These are phyloP conservation scores for Dalbergia oliveri DNA, from an alignment of 306 rosid species.

Conservation along the genomic window DNA sequence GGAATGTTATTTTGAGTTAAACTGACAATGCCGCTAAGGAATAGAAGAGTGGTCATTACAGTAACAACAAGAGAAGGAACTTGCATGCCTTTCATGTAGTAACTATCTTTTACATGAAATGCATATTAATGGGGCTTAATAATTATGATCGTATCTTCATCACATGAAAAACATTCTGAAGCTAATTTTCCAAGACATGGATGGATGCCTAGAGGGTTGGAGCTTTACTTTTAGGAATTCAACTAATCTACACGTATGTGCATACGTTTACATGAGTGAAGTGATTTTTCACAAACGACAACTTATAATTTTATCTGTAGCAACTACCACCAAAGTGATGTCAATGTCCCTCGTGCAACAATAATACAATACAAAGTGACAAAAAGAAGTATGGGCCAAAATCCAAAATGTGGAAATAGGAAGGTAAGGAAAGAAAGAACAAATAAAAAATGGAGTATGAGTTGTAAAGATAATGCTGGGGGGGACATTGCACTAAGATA, in stretches of 20 bases:
- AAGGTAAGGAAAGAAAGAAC: constrained; percentile 1
- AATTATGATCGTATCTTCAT: constrained; percentile 6
- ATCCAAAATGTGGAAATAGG: constrained; percentile 42
- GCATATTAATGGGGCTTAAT: neutral
- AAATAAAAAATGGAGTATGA: constrained; percentile 27
- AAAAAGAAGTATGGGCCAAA: constrained; percentile 19
- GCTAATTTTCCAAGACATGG: neutral
- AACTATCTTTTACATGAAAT: no score
- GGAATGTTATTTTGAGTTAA: neutral
- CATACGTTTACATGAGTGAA: constrained; percentile 13
- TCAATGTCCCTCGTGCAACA: constrained; percentile 42
- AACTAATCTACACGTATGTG: constrained; percentile 2
- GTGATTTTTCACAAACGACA: constrained; percentile 42
- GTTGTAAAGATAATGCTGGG: constrained; percentile 49
- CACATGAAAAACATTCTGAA: neutral
- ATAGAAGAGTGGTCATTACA: neutral
- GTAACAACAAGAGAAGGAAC: constrained; percentile 4
- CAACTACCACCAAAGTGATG: constrained; percentile 27
- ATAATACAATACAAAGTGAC: constrained; percentile 30
- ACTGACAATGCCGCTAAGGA: neutral
- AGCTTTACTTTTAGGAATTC: neutral
- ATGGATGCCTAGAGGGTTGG: no score
- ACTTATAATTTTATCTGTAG: constrained; percentile 8
- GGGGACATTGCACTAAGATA: constrained; percentile 42
- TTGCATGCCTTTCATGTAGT: neutral